Percentiles rank a stretch among this genome's conserved stretches.
Evolutionary conservation across 108 stramenopile genomes (phyloP).

Genomic region (Asterionellopsis glacialis): DNA sequence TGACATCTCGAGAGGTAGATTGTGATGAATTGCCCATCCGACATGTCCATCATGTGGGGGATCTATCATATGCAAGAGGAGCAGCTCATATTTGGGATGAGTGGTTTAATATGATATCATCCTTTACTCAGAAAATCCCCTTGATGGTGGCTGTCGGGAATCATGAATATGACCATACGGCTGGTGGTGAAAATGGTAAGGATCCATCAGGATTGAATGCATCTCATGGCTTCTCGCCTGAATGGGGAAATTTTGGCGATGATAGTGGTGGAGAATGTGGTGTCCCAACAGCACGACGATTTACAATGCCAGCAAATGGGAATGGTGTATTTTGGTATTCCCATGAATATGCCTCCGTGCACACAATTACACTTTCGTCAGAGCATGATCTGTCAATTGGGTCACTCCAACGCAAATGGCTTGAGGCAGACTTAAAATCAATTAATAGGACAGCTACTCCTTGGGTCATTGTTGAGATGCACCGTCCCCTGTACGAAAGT

Average conservation of each 20-base stretch:
- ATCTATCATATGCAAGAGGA: constrained; percentile 47
- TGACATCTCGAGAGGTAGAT: constrained; percentile 31
- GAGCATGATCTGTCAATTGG: constrained; percentile 70
- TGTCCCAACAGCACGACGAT: constrained; percentile 59
- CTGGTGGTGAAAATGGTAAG: constrained; percentile 43
- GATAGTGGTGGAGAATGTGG: constrained; percentile 80
- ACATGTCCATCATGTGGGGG: constrained; percentile 68
- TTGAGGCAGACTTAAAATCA: constrained; percentile 41
- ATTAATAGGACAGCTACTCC: constrained; percentile 67
- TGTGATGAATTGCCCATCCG: constrained; percentile 10
- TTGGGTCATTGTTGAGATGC: constrained; percentile 79
- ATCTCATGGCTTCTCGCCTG: constrained; percentile 40
- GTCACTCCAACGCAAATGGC: constrained; percentile 58
- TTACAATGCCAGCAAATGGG: constrained; percentile 59
- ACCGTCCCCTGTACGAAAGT: constrained; percentile 72
- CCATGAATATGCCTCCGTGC: constrained; percentile 45
- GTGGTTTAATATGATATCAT: constrained; percentile 70
- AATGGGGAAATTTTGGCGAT: constrained; percentile 53
- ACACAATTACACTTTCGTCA: constrained; percentile 57
- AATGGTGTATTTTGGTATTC: constrained; percentile 83
- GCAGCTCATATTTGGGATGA: constrained; percentile 67
- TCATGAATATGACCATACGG: constrained; percentile 83
- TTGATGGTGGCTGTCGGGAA: constrained; percentile 79
- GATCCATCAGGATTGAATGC: constrained; percentile 56
- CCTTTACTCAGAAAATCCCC: constrained; percentile 61